Percentiles rank a stretch among this genome's conserved stretches.
These are phyloP conservation scores for Apiospora marii DNA, from an alignment of 2,329 filamentous ascomycete genomes.

Conservation along the genomic window DNA sequence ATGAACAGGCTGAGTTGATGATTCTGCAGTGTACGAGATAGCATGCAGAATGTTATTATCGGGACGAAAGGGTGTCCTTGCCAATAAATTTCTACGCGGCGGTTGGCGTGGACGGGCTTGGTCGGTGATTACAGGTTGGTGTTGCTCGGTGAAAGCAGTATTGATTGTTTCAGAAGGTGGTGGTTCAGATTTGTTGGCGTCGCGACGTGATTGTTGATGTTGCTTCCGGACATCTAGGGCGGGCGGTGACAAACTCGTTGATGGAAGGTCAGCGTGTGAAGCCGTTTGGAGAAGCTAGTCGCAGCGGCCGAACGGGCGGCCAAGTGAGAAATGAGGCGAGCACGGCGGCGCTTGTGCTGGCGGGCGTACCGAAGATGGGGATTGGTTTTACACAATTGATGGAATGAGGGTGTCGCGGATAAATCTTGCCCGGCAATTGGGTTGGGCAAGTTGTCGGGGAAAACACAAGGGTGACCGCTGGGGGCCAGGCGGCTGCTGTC, in stretches of 20 bases:
- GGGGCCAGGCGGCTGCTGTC: not conserved
- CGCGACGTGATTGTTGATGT: slow-evolving; percentile 8
- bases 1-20: slow-evolving; percentile 21
- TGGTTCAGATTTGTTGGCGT: slow-evolving; percentile 26
- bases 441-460: not conserved
- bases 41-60: slow-evolving; percentile 17
- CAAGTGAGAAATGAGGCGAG: slow-evolving; percentile 30
- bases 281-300: slow-evolving; percentile 40
- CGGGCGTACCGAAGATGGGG: not conserved
- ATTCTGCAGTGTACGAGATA: not conserved
- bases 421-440: not conserved
- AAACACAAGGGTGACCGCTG: not conserved
- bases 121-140: not conserved
- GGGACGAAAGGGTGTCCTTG: slow-evolving; percentile 27
- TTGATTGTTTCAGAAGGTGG: slow-evolving; percentile 31
- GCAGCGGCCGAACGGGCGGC: slow-evolving; percentile 38
- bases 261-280: slow-evolving; percentile 39
- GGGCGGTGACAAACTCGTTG: slow-evolving; percentile 38
- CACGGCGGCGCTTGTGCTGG: slow-evolving; percentile 24
- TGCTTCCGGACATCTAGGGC: slow-evolving; percentile 37
- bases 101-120: slow-evolving; percentile 27
- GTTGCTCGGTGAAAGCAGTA: slow-evolving; percentile 23
- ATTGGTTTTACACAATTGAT: not conserved
- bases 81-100: slow-evolving; percentile 35
- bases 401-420: not conserved